Percentiles rank a stretch among this genome's conserved stretches.
Conservation (phyloP, 345 rosid species). For the Eucalyptus coolabah region DNA sequence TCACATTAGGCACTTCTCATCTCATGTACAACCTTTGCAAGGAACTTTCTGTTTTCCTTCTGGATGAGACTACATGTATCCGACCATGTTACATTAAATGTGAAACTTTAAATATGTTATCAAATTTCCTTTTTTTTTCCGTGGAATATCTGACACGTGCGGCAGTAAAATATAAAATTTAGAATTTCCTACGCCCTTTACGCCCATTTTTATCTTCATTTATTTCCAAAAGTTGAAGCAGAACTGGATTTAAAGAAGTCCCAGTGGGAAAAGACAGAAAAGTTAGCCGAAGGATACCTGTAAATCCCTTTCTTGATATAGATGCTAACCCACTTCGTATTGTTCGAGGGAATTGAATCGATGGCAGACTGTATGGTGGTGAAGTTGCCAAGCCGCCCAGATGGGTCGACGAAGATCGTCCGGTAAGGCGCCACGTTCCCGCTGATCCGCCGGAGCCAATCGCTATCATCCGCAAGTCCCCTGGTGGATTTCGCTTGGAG, state of each 20-base stretch:
- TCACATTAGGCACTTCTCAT: background rate
- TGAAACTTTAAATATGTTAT: background rate
- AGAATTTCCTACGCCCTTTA: background rate
- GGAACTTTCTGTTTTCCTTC: background rate
- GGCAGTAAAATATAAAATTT: background rate
- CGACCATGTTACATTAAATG: background rate
- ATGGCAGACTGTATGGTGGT: slow-evolving; percentile 56
- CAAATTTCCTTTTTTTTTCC: background rate
- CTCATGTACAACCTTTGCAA: background rate
- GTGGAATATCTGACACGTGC: background rate
- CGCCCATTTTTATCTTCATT: background rate
- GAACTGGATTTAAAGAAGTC: background rate
- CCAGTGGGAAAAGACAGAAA: background rate
- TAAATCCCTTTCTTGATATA: slow-evolving; percentile 38
- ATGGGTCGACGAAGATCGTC: slow-evolving; percentile 23
- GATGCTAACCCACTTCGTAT: slow-evolving; percentile 46
- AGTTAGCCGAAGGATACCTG: slow-evolving; percentile 13
- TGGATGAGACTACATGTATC: background rate
- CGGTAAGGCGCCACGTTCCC: background rate
- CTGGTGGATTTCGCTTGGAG: background rate
- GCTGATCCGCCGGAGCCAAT: background rate
- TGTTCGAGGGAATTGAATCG: slow-evolving; percentile 33
- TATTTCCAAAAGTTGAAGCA: background rate
- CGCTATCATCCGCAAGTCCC: background rate
- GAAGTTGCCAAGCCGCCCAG: slow-evolving; percentile 32